These are phyloP conservation scores for Pythium periplocum DNA, from an alignment of 352 stramenopile species.

Conservation along the genomic window DNA sequence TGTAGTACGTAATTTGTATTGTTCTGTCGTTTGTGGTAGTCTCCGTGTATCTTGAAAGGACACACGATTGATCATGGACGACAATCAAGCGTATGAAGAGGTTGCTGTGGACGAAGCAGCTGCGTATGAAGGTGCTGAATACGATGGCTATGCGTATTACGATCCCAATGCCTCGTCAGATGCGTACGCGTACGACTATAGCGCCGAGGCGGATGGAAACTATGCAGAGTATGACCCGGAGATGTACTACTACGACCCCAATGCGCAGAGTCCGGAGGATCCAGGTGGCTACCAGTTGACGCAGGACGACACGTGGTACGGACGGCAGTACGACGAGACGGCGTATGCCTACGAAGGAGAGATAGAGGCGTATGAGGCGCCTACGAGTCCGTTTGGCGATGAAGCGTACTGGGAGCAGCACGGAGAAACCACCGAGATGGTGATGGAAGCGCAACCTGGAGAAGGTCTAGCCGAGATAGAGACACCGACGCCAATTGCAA, in stretches of 20 bases:
- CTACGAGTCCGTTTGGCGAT: slow-evolving; percentile 31
- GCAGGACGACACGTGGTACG: too few relatives aligned
- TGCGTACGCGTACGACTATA: not conserved
- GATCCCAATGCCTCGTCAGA: too few relatives aligned
- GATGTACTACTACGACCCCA: slow-evolving; percentile 5
- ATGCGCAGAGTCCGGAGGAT: not conserved
- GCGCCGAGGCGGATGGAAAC: not conserved
- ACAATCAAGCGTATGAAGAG: too few relatives aligned
- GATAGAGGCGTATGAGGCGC: slow-evolving; percentile 1
- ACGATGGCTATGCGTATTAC: too few relatives aligned
- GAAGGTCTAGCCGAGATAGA: not conserved
- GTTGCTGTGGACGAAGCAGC: too few relatives aligned
- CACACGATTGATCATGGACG: not conserved
- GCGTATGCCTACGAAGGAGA: slow-evolving; percentile 8
- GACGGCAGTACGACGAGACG: too few relatives aligned
- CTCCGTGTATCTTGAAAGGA: slow-evolving; percentile 9
- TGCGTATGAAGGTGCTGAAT: too few relatives aligned
- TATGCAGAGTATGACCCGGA: slow-evolving; percentile 15
- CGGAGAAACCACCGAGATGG: slow-evolving; percentile 4
- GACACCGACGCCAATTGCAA: not conserved
- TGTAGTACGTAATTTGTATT: not conserved
- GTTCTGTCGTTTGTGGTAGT: slow-evolving; percentile 3
- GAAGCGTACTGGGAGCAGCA: slow-evolving; percentile 44
- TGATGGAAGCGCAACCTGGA: not conserved
- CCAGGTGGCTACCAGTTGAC: too few relatives aligned